A percentile compares a stretch with the other conserved stretches of the same genome.
Evolutionary conservation across 2,329 filamentous ascomycete genomes (phyloP).

Genomic region (Fusarium caatingaense): DNA sequence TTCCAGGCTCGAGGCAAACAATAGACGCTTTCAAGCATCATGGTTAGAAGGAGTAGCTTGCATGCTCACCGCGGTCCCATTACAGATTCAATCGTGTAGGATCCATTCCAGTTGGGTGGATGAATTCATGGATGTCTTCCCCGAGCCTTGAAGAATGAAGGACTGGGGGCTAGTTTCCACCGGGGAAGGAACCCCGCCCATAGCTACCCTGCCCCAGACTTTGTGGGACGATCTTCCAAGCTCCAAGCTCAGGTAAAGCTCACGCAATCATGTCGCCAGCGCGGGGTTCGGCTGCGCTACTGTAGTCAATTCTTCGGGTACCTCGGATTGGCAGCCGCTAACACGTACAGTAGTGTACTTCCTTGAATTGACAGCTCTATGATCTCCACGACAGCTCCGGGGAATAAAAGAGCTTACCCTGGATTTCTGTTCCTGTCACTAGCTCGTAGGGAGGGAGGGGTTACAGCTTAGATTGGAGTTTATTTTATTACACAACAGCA

Average conservation of each 20-base stretch:
- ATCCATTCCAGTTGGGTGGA: not conserved
- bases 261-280: conserved; percentile 23
- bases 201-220: conserved; percentile 4
- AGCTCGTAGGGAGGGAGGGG: conserved; percentile 1
- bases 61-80: conserved; percentile 8
- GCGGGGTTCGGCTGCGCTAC: conserved; percentile 44
- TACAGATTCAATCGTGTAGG: not conserved
- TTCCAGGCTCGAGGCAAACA: not conserved
- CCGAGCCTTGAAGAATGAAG: conserved; percentile 5
- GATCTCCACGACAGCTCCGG: conserved; percentile 26
- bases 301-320: conserved; percentile 12
- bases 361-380: not conserved
- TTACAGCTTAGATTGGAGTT: conserved; percentile 10
- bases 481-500: conserved; percentile 33
- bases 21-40: not conserved
- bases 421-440: conserved; percentile 15
- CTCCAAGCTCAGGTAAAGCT: not conserved
- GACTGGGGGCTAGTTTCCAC: conserved; percentile 1
- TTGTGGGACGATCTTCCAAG: conserved; percentile 33
- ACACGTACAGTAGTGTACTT: conserved; percentile 27
- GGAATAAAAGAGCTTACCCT: conserved; percentile 23
- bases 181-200: conserved; percentile 2
- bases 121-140: conserved; percentile 17
- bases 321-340: conserved; percentile 27
- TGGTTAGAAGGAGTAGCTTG: conserved; percentile 10